Conservation (phyloP, 2,329 filamentous ascomycete species). For the Trichoderma guizhouense region DNA sequence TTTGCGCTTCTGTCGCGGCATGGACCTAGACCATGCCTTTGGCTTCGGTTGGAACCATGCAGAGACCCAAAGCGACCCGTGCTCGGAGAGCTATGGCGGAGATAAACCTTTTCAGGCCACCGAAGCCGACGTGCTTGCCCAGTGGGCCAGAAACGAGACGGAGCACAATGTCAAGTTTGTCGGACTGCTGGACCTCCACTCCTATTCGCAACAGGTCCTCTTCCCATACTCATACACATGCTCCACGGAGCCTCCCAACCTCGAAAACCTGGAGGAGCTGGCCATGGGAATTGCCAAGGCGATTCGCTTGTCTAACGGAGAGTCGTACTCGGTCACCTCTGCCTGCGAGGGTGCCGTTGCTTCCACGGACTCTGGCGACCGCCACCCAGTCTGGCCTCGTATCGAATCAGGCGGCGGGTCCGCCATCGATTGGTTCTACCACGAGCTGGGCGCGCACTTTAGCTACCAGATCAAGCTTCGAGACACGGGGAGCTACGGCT, state of each 20-base stretch:
- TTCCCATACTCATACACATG: slow-evolving; percentile 92
- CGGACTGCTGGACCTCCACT: slow-evolving; percentile 87
- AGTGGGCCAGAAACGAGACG: slow-evolving; percentile 81
- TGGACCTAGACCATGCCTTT: slow-evolving; percentile 87
- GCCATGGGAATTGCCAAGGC: slow-evolving; percentile 85
- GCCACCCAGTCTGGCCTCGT: slow-evolving; percentile 33
- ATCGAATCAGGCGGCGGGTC: slow-evolving; percentile 79
- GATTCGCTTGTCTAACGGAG: slow-evolving; percentile 74
- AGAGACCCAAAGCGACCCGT: slow-evolving; percentile 68
- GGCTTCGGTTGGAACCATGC: slow-evolving; percentile 78
- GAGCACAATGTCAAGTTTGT: slow-evolving; percentile 69
- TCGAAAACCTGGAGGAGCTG: slow-evolving; percentile 90
- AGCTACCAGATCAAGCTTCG: slow-evolving; percentile 93
- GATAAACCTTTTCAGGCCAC: slow-evolving; percentile 77
- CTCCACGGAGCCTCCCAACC: slow-evolving; percentile 69
- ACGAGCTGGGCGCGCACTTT: slow-evolving; percentile 75
- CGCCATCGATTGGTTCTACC: slow-evolving; percentile 93
- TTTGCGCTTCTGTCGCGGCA: slow-evolving; percentile 77
- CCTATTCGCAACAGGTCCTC: slow-evolving; percentile 90
- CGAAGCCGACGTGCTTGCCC: slow-evolving; percentile 70
- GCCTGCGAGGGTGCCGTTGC: slow-evolving; percentile 78
- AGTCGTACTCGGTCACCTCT: slow-evolving; percentile 72
- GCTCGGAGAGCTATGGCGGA: slow-evolving; percentile 86
- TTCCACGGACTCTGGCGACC: slow-evolving; percentile 23
- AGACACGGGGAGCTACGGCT: slow-evolving; percentile 92